Evolutionary conservation across 129 eudicot species (phyloP).

Genomic region (Mikania micrantha): DNA sequence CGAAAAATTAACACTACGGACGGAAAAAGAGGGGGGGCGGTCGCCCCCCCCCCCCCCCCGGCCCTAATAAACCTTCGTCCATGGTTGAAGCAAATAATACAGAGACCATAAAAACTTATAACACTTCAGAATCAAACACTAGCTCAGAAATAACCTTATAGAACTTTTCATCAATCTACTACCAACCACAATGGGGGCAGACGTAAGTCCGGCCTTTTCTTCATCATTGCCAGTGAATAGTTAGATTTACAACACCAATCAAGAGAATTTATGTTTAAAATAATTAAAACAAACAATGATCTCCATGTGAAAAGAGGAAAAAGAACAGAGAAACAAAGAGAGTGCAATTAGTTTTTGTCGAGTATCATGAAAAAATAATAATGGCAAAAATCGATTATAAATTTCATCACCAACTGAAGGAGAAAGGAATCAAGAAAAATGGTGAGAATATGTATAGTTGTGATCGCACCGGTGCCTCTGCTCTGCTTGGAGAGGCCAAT

Average conservation of each 20-base stretch:
- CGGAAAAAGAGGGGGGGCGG: too few relatives aligned
- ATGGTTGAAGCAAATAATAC: background rate
- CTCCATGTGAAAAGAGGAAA: background rate
- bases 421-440: background rate
- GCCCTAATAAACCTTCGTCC: too few relatives aligned
- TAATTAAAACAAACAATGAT: background rate
- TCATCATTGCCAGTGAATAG: slow-evolving; percentile 44
- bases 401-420: background rate
- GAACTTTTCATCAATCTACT: slow-evolving; percentile 58
- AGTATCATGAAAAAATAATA: background rate
- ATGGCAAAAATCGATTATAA: background rate
- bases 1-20: too few relatives aligned
- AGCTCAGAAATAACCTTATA: slow-evolving; percentile 50
- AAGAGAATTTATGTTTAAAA: too few relatives aligned
- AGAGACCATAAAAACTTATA: background rate
- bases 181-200: slow-evolving; percentile 47
- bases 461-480: slow-evolving; percentile 80
- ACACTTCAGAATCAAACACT: background rate
- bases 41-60: too few relatives aligned
- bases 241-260: background rate
- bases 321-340: too few relatives aligned
- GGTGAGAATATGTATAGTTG: background rate
- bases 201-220: slow-evolving; percentile 72
- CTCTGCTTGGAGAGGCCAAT: slow-evolving; percentile 43
- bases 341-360: background rate